Evolutionary conservation across 257 asterid species (phyloP).

Genomic region (Ocimum tenuiflorum): DNA sequence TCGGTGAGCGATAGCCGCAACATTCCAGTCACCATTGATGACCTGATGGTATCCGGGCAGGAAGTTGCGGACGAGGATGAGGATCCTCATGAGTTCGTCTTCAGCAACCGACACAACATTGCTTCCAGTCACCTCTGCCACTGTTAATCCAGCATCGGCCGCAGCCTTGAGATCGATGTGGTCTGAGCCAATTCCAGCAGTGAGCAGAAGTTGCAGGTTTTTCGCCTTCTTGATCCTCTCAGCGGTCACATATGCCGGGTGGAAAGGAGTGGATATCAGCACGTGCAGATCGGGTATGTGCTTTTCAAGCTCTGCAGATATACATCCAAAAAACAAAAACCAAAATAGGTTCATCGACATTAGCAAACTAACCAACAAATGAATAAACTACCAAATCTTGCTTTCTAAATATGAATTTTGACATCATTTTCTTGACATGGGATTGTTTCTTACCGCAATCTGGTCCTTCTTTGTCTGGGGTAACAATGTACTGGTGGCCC

Average conservation of each 20-base stretch:
- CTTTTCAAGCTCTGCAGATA: constrained; percentile 78
- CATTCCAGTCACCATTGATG: constrained; percentile 84
- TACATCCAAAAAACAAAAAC: constrained; percentile 6
- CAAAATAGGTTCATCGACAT: background rate
- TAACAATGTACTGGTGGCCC: constrained; percentile 84
- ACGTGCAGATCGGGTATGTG: constrained; percentile 92
- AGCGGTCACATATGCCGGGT: constrained; percentile 96
- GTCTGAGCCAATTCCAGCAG: constrained; percentile 97
- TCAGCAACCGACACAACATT: constrained; percentile 91
- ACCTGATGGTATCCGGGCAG: constrained; percentile 89
- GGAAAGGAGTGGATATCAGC: constrained; percentile 89
- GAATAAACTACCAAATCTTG: background rate
- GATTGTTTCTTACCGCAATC: constrained; percentile 47
- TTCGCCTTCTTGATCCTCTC: constrained; percentile 92
- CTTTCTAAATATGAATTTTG: background rate
- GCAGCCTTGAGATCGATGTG: constrained; percentile 95
- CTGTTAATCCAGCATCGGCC: constrained; percentile 91
- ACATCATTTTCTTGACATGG: background rate
- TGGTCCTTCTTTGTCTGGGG: constrained; percentile 91
- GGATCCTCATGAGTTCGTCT: constrained; percentile 95
- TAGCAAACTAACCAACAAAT: background rate
- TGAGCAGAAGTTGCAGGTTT: constrained; percentile 74
- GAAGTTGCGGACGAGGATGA: constrained; percentile 86
- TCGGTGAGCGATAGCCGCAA: constrained; percentile 77
- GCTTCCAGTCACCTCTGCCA: constrained; percentile 98